Conservation (phyloP, 2,329 filamentous ascomycete genomes). For the Neoarthrinium moseri region DNA sequence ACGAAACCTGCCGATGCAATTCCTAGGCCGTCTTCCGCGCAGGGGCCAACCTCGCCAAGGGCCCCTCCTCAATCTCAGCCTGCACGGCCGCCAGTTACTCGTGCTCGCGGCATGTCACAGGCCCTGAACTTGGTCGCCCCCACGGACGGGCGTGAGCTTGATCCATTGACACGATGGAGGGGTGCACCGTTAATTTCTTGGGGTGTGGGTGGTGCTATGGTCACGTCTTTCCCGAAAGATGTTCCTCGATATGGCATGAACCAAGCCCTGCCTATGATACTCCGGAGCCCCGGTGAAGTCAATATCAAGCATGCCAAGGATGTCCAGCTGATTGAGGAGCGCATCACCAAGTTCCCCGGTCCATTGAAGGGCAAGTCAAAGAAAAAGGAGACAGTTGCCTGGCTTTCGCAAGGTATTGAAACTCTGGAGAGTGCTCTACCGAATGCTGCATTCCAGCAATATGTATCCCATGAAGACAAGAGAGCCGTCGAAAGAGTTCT, state of each 20-base stretch:
- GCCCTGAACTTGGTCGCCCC: constrained; percentile 59
- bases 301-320: constrained; percentile 75
- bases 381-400: constrained; percentile 87
- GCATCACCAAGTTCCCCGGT: constrained; percentile 80
- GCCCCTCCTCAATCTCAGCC: constrained; percentile 14
- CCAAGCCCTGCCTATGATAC: constrained; percentile 71
- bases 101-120: constrained; percentile 53
- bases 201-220: constrained; percentile 79
- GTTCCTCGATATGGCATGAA: constrained; percentile 82
- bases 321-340: constrained; percentile 68
- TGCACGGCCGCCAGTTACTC: constrained; percentile 26
- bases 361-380: constrained; percentile 87
- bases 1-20: constrained; percentile 38
- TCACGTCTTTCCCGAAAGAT: constrained; percentile 86
- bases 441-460: constrained; percentile 46
- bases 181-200: constrained; percentile 84
- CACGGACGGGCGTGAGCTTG: constrained; percentile 65
- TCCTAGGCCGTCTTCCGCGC: constrained; percentile 54
- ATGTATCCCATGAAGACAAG: constrained; percentile 62
- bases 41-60: constrained; percentile 41
- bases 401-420: constrained; percentile 78
- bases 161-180: constrained; percentile 86
- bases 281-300: constrained; percentile 79
- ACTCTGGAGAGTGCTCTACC: constrained; percentile 62
- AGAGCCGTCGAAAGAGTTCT: constrained; percentile 76